Evolutionary conservation across 192 early-diverging fungal genomes (phyloP).

Genomic region (Pilobolus umbonatus): DNA sequence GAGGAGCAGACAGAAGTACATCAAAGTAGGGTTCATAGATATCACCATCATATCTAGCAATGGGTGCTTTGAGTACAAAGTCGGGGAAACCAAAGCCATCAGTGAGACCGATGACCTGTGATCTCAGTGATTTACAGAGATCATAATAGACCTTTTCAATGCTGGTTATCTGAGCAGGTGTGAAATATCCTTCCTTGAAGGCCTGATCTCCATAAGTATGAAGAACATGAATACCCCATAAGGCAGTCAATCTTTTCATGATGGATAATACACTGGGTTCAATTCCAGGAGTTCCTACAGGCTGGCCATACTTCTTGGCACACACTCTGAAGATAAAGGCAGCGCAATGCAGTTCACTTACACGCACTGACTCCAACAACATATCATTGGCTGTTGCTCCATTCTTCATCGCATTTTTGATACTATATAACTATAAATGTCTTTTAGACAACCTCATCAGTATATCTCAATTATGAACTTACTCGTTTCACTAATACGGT

Average conservation of each 20-base stretch:
- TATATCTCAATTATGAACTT: not conserved
- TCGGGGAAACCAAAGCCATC: conserved; percentile 55
- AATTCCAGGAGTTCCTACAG: not conserved
- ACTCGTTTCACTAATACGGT: conserved; percentile 24
- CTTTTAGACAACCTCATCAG: not conserved
- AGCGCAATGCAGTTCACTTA: conserved; percentile 33
- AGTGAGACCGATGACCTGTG: conserved; percentile 45
- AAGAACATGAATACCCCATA: conserved; percentile 43
- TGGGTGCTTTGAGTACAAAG: conserved; percentile 53
- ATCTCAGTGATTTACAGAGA: conserved; percentile 29
- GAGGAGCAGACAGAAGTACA: conserved; percentile 30
- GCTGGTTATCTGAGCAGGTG: conserved; percentile 35
- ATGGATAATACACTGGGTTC: conserved; percentile 28
- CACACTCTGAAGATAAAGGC: conserved; percentile 19
- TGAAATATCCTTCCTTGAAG: conserved; percentile 48
- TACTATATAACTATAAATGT: conserved; percentile 19
- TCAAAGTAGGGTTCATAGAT: conserved; percentile 46
- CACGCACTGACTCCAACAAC: conserved; percentile 23
- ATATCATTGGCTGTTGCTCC: conserved; percentile 24
- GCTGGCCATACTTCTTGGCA: conserved; percentile 8
- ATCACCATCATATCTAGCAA: conserved; percentile 55
- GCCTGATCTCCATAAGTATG: conserved; percentile 39
- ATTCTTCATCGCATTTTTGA: conserved; percentile 15
- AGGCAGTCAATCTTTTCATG: conserved; percentile 36
- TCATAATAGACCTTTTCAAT: conserved; percentile 33